Evolutionary conservation across 331 rosid species (phyloP).

Genomic region (Ulmus americana): DNA sequence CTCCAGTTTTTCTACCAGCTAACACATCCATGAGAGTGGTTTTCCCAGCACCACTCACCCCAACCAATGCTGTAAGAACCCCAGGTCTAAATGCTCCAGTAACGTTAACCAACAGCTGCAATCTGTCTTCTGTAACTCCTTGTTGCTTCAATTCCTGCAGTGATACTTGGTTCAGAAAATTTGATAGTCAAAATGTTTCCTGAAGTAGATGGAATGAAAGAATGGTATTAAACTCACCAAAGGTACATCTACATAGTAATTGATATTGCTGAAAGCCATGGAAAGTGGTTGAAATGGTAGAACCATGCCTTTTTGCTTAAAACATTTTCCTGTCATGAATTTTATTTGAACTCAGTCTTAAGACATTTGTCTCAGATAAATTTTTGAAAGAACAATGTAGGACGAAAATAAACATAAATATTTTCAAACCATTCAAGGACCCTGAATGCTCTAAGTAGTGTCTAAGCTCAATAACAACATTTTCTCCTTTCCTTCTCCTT

Average conservation of each 20-base stretch:
- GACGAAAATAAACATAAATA: background rate
- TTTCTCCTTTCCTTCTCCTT: slow-evolving; percentile 75
- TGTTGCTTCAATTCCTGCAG: slow-evolving; percentile 90
- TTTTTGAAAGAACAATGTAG: background rate
- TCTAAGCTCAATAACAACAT: slow-evolving; percentile 67
- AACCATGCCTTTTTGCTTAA: slow-evolving; percentile 91
- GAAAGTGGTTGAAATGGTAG: slow-evolving; percentile 94
- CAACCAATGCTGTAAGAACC: slow-evolving; percentile 93
- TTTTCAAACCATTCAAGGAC: slow-evolving; percentile 61
- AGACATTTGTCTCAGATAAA: background rate
- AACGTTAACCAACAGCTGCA: slow-evolving; percentile 75
- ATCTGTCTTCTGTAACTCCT: slow-evolving; percentile 76
- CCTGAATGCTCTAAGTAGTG: slow-evolving; percentile 81
- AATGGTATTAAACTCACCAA: slow-evolving; percentile 43
- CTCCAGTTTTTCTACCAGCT: slow-evolving; percentile 99
- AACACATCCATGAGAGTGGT: slow-evolving; percentile 96
- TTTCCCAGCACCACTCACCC: slow-evolving; percentile 98
- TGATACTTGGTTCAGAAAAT: slow-evolving; percentile 38
- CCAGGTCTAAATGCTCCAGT: slow-evolving; percentile 97
- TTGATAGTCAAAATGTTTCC: slow-evolving; percentile 22
- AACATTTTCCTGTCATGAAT: slow-evolving; percentile 56
- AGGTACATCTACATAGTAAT: slow-evolving; percentile 87
- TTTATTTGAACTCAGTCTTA: slow-evolving; percentile 16
- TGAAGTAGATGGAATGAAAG: slow-evolving; percentile 7
- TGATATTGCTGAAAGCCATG: slow-evolving; percentile 84